Percentiles rank a stretch among this genome's conserved stretches.
phyloP scores from a whole-genome alignment of 2,329 filamentous ascomycete genomes.

The Nectriaceae sp. region DNA sequence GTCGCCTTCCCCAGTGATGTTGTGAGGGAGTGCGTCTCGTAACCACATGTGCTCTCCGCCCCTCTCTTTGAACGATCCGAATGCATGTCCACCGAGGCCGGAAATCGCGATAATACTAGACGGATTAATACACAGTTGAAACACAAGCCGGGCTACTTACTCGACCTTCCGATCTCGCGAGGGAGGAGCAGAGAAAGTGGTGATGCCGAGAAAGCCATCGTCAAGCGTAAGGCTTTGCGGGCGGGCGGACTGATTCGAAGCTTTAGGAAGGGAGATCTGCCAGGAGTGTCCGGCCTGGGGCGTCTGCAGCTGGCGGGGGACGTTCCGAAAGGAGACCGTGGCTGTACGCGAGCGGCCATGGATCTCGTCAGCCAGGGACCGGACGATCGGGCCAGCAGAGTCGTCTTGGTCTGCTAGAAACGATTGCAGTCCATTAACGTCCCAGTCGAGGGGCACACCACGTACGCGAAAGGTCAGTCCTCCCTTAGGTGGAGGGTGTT shows the following conservation, averaged over 20 bases:
- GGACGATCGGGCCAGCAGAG: not conserved
- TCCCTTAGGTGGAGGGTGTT: not conserved
- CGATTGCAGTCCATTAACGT: not conserved
- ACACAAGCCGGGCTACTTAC: not conserved
- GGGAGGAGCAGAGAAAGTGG: constrained; percentile 2
- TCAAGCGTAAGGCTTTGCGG: constrained; percentile 2
- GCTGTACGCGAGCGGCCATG: constrained; percentile 1
- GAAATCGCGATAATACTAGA: constrained; percentile 13
- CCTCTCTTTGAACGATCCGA: constrained; percentile 33
- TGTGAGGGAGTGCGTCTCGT: constrained; percentile 25
- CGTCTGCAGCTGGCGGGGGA: not conserved
- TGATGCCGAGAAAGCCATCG: constrained; percentile 8
- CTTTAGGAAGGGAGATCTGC: too few species aligned
- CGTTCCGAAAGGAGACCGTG: constrained; percentile 6
- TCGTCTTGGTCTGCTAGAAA: not conserved
- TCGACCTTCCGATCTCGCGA: constrained; percentile 5
- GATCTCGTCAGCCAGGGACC: constrained; percentile 5
- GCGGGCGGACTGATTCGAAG: not conserved
- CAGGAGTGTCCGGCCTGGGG: too few species aligned
- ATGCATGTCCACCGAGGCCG: constrained; percentile 29
- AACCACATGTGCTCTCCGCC: constrained; percentile 31
- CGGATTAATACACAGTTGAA: constrained; percentile 2
- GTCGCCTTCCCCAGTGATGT: constrained; percentile 11
- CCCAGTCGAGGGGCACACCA: constrained; percentile 7
- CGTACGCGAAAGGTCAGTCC: constrained; percentile 1